A percentile compares a stretch with the other conserved stretches of the same genome.
Conservation (phyloP, 148 eudicot genomes). For the Silene uniflora region DNA sequence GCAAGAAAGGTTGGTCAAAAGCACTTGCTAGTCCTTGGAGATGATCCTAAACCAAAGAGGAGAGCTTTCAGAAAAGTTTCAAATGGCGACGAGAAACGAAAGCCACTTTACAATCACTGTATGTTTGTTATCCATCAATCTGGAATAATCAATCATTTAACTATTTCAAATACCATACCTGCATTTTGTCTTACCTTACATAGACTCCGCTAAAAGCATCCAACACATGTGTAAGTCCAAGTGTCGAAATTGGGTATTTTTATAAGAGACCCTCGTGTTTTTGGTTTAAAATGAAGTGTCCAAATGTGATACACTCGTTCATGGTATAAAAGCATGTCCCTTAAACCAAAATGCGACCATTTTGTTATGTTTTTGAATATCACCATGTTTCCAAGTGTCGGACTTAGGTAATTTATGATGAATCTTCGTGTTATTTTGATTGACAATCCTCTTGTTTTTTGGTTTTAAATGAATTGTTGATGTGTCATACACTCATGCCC, state of each 20-base stretch:
- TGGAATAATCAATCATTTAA: neutral
- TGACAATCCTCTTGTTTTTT: neutral
- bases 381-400: neutral
- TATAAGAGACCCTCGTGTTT: too few relatives aligned
- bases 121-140: conserved; percentile 24
- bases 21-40: conserved; percentile 68
- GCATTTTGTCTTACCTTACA: neutral
- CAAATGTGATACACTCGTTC: too few relatives aligned
- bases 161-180: neutral
- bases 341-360: too few relatives aligned
- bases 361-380: too few relatives aligned
- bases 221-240: too few relatives aligned
- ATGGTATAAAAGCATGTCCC: too few relatives aligned
- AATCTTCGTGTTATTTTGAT: too few relatives aligned
- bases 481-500: neutral
- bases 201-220: neutral
- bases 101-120: conserved; percentile 64
- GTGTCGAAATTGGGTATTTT: too few relatives aligned
- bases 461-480: neutral
- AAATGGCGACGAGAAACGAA: conserved; percentile 34
- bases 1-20: conserved; percentile 30
- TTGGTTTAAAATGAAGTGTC: too few relatives aligned
- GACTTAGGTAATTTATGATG: neutral
- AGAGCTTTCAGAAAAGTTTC: conserved; percentile 18
- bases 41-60: conserved; percentile 42